Percentiles rank a stretch among this genome's conserved stretches.
Evolutionary conservation across 2,329 filamentous ascomycete genomes (phyloP).

Genomic region (Fusarium agapanthi): DNA sequence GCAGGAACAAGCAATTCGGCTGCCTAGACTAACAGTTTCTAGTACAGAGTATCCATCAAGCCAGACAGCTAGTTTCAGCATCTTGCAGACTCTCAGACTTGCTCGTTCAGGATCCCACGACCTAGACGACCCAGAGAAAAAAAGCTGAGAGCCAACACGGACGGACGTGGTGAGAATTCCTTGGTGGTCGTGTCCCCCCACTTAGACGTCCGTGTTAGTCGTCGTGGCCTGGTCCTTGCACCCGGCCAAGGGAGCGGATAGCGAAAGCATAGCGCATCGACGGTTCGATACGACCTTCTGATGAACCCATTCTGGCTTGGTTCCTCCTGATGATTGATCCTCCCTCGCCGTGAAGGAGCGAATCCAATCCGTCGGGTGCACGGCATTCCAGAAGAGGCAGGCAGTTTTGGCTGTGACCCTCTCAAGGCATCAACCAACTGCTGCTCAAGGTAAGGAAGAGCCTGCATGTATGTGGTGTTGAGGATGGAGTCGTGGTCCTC

Average conservation of each 20-base stretch:
- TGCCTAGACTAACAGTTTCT: neutral
- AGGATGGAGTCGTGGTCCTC: conserved; percentile 26
- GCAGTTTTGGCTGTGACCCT: neutral
- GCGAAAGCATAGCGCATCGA: conserved; percentile 8
- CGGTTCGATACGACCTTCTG: conserved; percentile 11
- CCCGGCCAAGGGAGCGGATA: conserved; percentile 21
- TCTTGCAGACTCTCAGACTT: neutral
- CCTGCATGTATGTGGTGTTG: conserved; percentile 7
- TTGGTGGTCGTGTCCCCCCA: conserved; percentile 7
- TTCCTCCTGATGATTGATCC: conserved; percentile 14
- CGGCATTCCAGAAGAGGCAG: conserved; percentile 19
- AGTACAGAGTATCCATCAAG: neutral
- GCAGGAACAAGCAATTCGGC: conserved; percentile 1
- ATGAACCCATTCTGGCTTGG: conserved; percentile 29
- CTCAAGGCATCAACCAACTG: neutral
- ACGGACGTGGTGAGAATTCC: neutral
- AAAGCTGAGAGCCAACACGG: conserved; percentile 1
- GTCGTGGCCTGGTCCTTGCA: conserved; percentile 28
- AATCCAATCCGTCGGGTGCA: conserved; percentile 30
- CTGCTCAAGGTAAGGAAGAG: neutral
- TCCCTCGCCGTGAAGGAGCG: conserved; percentile 7
- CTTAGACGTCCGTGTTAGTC: conserved; percentile 10
- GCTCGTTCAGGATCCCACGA: neutral
- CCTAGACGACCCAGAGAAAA: neutral
- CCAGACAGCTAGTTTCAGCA: conserved; percentile 10